phyloP scores from a whole-genome alignment of 2,329 filamentous ascomycete genomes.

The Hortaea sp. region DNA sequence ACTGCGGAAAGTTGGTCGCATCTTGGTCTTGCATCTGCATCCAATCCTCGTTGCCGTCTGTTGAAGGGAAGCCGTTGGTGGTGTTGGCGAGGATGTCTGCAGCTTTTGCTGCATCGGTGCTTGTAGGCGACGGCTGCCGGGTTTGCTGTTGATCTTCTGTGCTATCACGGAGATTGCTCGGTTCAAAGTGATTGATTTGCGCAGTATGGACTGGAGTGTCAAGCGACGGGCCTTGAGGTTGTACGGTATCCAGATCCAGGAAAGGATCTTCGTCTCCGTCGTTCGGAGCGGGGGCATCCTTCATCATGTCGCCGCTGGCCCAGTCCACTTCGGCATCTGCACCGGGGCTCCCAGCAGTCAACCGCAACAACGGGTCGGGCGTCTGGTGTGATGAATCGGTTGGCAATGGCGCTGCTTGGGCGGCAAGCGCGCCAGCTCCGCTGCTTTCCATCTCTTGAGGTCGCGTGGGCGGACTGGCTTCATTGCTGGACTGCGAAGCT shows the following conservation, averaged over 20 bases:
- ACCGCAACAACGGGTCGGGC: conserved; percentile 1
- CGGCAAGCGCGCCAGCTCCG: conserved; percentile 14
- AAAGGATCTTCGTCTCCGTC: not conserved
- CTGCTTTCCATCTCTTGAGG: conserved; percentile 17
- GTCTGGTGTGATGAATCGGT: conserved; percentile 3
- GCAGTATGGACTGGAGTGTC: conserved; percentile 1
- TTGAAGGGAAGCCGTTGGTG: not conserved
- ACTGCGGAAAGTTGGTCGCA: not conserved
- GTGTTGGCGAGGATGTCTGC: conserved; percentile 5
- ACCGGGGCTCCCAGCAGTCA: conserved; percentile 1
- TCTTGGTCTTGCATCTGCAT: not conserved
- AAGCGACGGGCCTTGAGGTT: not conserved
- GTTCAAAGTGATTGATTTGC: conserved; percentile 3
- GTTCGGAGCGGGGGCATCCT: not conserved
- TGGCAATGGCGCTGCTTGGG: conserved; percentile 7
- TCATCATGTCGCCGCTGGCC: not conserved
- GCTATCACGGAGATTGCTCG: conserved; percentile 8
- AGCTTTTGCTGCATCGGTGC: conserved; percentile 4
- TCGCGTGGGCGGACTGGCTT: conserved; percentile 11
- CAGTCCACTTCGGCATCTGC: not conserved
- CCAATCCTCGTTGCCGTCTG: not conserved
- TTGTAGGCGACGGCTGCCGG: conserved; percentile 2
- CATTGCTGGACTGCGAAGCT: conserved; percentile 10
- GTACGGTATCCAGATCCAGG: not conserved
- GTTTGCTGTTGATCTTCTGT: conserved; percentile 3